A percentile compares a stretch with the other conserved stretches of the same genome.
phyloP scores from a whole-genome alignment of 305 asterid genomes.

The Euphrasia arctica region DNA sequence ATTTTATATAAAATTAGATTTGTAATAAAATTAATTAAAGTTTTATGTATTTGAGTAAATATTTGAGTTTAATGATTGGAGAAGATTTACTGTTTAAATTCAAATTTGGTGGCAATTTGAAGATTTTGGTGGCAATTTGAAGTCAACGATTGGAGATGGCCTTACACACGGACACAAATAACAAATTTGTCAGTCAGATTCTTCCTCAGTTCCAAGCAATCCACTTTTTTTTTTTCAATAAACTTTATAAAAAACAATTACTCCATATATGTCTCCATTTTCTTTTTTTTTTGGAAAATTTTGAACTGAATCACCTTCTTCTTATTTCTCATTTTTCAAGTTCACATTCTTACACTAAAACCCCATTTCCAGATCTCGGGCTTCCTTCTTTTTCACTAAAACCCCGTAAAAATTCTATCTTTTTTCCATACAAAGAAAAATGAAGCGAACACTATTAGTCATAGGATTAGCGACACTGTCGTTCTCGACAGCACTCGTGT shows the following conservation, averaged over 20 bases:
- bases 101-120: too few relatives aligned
- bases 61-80: too few relatives aligned
- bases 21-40: too few relatives aligned
- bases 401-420: slow-evolving; percentile 33
- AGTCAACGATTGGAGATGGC: too few relatives aligned
- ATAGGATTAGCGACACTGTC: slow-evolving; percentile 35
- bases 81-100: too few relatives aligned
- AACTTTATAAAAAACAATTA: not conserved
- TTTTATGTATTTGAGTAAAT: too few relatives aligned
- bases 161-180: slow-evolving; percentile 11
- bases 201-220: slow-evolving; percentile 20
- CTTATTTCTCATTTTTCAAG: slow-evolving; percentile 16
- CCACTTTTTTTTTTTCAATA: slow-evolving; percentile 9
- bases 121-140: too few relatives aligned
- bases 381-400: slow-evolving; percentile 23
- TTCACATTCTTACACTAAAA: too few relatives aligned
- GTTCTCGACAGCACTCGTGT: slow-evolving; percentile 29
- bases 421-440: slow-evolving; percentile 29
- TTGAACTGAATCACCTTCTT: slow-evolving; percentile 7
- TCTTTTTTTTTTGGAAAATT: not conserved
- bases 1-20: too few relatives aligned
- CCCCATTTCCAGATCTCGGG: slow-evolving; percentile 38
- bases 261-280: not conserved
- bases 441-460: slow-evolving; percentile 45
- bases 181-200: slow-evolving; percentile 8